Evolutionary conservation across 2,329 filamentous ascomycete species (phyloP), one percentile per base, ranked within the genome.

Genomic region (Epichloe festucae): DNA sequence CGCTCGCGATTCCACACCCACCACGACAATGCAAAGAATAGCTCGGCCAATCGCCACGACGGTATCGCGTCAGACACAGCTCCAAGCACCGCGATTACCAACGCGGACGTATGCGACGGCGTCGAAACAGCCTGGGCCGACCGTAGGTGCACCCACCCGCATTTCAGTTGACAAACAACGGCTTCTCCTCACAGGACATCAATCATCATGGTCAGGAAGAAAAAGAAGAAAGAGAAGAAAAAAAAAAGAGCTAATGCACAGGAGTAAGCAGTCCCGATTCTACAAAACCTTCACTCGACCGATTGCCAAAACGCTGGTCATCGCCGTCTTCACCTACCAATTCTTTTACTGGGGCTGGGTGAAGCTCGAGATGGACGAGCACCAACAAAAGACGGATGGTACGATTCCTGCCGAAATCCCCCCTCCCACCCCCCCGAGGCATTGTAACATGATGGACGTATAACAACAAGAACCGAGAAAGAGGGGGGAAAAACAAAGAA

Each of bases 311-410:
- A 81, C 82, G 50, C 78, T 88, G 57, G 74, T 91, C 39, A 76
- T 85, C 62, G 85, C 87, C 50, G 77, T 89, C 51, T 82, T 88
- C 62, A 85, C 83, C 2, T 93, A 91, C 65, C 87, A 93, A 67
- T 60, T 86, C n/a, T 67, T 77, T 14, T 91, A 90, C 68, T 88
- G 79, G 71, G 70, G 70, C 14, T 93, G 87, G 87, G 64, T 79
- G 39, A 87, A 84, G 67, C 73, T 91, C 48, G 87, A 90, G 66
- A 77, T 78, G 36, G 75, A 87, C 50, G 87, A 93, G 69, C 72
- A 78, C 52, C 81, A 77, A 61, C 69, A 70, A 19, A 72, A 81
- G 44, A 78, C 77, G 58, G 68, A 77, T 58, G 75, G 82, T 84
- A 60, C 53, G 71, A 40, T 35, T 12, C 10, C 27, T 15, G 7